Conservation (phyloP, 2,329 filamentous ascomycete genomes). For the Ramichloridium luteum region DNA sequence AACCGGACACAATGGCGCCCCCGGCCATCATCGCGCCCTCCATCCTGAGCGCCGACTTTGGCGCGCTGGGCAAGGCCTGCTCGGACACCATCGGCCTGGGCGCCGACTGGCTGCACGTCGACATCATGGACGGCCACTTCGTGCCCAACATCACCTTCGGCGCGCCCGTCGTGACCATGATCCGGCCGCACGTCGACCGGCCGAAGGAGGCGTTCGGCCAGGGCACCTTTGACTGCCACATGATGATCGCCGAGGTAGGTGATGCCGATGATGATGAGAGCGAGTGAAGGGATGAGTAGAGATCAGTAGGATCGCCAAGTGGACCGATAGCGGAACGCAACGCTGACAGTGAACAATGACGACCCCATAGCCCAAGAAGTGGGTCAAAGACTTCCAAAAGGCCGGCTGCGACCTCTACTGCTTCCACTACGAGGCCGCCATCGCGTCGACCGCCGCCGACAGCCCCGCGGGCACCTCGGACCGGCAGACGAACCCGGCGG, state of each 20-base stretch:
- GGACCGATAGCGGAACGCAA: too few relatives aligned
- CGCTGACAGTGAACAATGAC: too few relatives aligned
- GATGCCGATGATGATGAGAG: too few relatives aligned
- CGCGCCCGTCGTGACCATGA: slow-evolving; percentile 86
- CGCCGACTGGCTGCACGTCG: slow-evolving; percentile 87
- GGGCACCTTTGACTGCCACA: slow-evolving; percentile 97
- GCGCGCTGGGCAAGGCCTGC: slow-evolving; percentile 74
- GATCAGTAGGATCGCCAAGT: too few relatives aligned
- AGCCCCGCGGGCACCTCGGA: slow-evolving; percentile 58
- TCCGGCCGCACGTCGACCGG: slow-evolving; percentile 70
- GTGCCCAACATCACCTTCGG: slow-evolving; percentile 98
- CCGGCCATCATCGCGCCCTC: slow-evolving; percentile 92
- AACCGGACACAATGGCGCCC: slow-evolving; percentile 72
- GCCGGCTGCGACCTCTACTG: slow-evolving; percentile 98
- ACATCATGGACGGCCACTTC: slow-evolving; percentile 98
- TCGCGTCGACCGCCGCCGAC: slow-evolving; percentile 70
- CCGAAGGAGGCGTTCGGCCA: slow-evolving; percentile 58
- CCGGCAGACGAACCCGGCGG: slow-evolving; percentile 64
- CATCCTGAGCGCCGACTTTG: slow-evolving; percentile 97
- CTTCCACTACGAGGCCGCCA: slow-evolving; percentile 97
- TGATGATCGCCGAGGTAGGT: slow-evolving; percentile 95
- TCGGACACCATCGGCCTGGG: slow-evolving; percentile 72
- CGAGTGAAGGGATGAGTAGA: too few relatives aligned
- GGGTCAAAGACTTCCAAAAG: slow-evolving; percentile 88
- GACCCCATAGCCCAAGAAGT: slow-evolving; percentile 70